A percentile compares a stretch with the other conserved stretches of the same genome.
Conservation (phyloP, 495 filamentous ascomycete species). For the Polyplosphaeria fusca region DNA sequence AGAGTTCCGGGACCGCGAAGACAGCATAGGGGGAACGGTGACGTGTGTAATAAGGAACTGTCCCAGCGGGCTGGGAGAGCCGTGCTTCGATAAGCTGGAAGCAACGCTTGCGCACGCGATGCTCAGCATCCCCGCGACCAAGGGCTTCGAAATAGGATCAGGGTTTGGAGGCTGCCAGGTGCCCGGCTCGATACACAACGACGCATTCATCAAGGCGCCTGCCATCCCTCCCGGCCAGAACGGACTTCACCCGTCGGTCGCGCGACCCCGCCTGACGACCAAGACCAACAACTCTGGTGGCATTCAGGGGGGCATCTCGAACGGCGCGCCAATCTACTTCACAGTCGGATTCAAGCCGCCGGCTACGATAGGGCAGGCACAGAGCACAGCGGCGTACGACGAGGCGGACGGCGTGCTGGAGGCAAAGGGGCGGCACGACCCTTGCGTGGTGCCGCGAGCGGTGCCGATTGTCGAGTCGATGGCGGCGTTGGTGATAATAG, state of each 20-base stretch:
- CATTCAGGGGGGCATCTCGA: constrained; percentile 94
- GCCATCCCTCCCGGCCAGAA: constrained; percentile 30
- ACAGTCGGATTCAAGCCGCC: constrained; percentile 92
- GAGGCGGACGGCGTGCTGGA: constrained; percentile 70
- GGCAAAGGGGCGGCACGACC: constrained; percentile 94
- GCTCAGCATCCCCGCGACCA: constrained; percentile 95
- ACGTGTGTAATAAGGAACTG: constrained; percentile 93
- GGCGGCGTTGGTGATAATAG: constrained; percentile 87
- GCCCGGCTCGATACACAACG: constrained; percentile 89
- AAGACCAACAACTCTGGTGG: constrained; percentile 96
- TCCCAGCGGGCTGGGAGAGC: constrained; percentile 86
- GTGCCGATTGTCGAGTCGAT: constrained; percentile 97
- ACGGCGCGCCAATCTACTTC: constrained; percentile 94
- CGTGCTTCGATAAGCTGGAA: constrained; percentile 94
- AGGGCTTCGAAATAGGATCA: constrained; percentile 94
- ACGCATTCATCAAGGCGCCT: constrained; percentile 69
- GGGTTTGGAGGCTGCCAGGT: constrained; percentile 87
- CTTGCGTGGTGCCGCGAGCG: constrained; percentile 89
- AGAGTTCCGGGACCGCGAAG: constrained; percentile 71
- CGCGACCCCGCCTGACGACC: constrained; percentile 64
- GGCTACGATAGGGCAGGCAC: constrained; percentile 91
- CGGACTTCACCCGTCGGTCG: constrained; percentile 4
- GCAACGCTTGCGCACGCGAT: constrained; percentile 92
- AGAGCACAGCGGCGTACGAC: constrained; percentile 78
- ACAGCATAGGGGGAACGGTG: constrained; percentile 95